These are phyloP conservation scores for Fusarium neocosmosporiellum DNA, from an alignment of 2,329 filamentous ascomycete species.

Conservation along the genomic window DNA sequence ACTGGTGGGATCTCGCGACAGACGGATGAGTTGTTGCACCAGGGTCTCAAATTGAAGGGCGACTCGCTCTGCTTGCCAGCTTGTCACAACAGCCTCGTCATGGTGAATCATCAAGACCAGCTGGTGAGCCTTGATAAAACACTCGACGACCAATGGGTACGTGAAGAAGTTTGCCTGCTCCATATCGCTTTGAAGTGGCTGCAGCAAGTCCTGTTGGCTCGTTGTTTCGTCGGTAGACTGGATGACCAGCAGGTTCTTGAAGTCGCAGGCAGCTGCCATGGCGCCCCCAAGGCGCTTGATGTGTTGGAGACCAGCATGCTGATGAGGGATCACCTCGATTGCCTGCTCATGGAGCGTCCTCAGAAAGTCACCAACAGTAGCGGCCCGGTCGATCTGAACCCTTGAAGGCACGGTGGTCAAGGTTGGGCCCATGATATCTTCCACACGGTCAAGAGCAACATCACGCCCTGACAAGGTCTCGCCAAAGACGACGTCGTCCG, in stretches of 20 bases:
- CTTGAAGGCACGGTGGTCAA: slow-evolving; percentile 26
- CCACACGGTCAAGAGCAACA: slow-evolving; percentile 12
- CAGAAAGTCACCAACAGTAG: slow-evolving; percentile 6
- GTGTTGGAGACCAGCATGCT: slow-evolving; percentile 47
- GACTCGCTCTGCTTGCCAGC: slow-evolving; percentile 25
- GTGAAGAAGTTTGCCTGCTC: slow-evolving; percentile 34
- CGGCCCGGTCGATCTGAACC: slow-evolving; percentile 8
- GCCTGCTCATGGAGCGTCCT: not conserved
- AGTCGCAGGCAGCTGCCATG: slow-evolving; percentile 33
- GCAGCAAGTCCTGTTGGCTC: not conserved
- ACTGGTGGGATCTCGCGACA: not conserved
- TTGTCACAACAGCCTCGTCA: slow-evolving; percentile 11
- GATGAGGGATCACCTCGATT: slow-evolving; percentile 38
- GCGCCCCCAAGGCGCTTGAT: slow-evolving; percentile 36
- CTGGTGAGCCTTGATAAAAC: slow-evolving; percentile 7
- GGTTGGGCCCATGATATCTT: slow-evolving; percentile 29
- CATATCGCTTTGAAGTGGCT: slow-evolving; percentile 7
- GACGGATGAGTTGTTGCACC: slow-evolving; percentile 22
- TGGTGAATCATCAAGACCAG: slow-evolving; percentile 26
- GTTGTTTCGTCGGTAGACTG: slow-evolving; percentile 22
- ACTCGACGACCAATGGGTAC: slow-evolving; percentile 41
- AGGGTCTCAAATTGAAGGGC: slow-evolving; percentile 30
- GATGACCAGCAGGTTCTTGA: slow-evolving; percentile 47
- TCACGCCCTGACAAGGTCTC: slow-evolving; percentile 31
- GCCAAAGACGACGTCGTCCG: slow-evolving; percentile 31